phyloP scores from a whole-genome alignment of 345 rosid genomes.

The Odontarrhena argentea region DNA sequence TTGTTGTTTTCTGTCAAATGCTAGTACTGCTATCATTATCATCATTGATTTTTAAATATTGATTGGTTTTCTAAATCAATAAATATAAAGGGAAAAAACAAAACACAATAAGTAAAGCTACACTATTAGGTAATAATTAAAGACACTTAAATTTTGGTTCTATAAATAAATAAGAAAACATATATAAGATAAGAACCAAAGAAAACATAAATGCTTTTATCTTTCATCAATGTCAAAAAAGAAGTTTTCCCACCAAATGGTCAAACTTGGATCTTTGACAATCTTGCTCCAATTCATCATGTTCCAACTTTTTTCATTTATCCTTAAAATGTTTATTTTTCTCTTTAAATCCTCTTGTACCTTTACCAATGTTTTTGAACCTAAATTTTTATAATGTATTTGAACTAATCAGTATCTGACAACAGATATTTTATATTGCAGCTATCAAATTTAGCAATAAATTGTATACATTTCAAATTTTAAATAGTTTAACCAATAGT shows the following conservation, averaged over 20 bases:
- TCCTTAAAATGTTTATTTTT: neutral
- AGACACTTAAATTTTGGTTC: conserved; percentile 6
- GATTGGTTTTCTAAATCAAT: conserved; percentile 23
- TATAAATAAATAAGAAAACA: conserved; percentile 13
- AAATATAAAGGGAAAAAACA: conserved; percentile 23
- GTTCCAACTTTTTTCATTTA: conserved; percentile 23
- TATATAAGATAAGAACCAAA: conserved; percentile 28
- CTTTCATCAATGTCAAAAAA: conserved; percentile 42
- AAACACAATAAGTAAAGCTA: conserved; percentile 42
- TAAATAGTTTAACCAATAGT: too few relatives aligned
- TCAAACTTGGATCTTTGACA: conserved; percentile 44
- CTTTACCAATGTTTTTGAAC: neutral
- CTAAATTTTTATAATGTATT: neutral
- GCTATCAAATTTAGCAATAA: too few relatives aligned
- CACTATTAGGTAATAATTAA: conserved; percentile 37
- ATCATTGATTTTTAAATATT: conserved; percentile 35
- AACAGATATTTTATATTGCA: too few relatives aligned
- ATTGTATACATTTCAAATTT: too few relatives aligned
- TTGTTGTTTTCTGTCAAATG: conserved; percentile 37
- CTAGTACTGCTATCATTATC: conserved; percentile 37
- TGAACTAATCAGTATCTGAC: too few relatives aligned
- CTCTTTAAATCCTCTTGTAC: neutral
- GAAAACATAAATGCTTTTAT: conserved; percentile 41
- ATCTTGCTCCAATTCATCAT: conserved; percentile 33
- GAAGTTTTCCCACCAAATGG: conserved; percentile 40